A percentile compares a stretch with the other conserved stretches of the same genome.
phyloP scores from a whole-genome alignment of 1,284 basidiomycete species.

The Athelia psychrophila region DNA sequence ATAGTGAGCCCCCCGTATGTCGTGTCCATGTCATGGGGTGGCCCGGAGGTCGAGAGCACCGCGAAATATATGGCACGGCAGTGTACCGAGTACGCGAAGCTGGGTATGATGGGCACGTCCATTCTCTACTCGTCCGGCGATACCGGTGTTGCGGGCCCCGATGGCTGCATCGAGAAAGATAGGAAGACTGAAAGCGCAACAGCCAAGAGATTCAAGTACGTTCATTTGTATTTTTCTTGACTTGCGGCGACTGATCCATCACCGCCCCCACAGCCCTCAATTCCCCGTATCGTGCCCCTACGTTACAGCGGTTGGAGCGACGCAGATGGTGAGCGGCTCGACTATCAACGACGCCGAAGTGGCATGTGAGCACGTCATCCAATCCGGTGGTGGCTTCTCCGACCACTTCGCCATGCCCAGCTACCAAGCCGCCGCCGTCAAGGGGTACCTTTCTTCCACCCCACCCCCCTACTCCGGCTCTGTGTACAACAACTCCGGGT shows the following conservation, averaged over 20 bases:
- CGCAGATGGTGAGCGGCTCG: conserved; percentile 26
- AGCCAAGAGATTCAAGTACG: background rate
- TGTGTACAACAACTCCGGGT: conserved; percentile 20
- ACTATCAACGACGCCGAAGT: conserved; percentile 10
- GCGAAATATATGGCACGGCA: conserved; percentile 45
- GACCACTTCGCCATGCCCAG: conserved; percentile 23
- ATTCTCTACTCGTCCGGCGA: conserved; percentile 38
- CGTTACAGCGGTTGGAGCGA: conserved; percentile 37
- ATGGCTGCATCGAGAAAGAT: conserved; percentile 29
- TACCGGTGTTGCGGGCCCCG: conserved; percentile 36
- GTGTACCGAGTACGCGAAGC: conserved; percentile 54
- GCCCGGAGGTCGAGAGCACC: conserved; percentile 46
- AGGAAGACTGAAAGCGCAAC: background rate
- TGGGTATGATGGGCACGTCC: conserved; percentile 39
- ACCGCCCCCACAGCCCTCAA: conserved; percentile 28
- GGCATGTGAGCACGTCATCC: background rate
- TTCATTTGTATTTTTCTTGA: background rate
- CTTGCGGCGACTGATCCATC: conserved; percentile 11
- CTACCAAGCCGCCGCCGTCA: conserved; percentile 22
- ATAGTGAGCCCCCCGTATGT: conserved; percentile 46
- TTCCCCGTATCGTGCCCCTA: conserved; percentile 41
- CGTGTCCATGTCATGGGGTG: conserved; percentile 54
- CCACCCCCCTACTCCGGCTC: conserved; percentile 17
- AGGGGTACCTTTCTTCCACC: conserved; percentile 7
- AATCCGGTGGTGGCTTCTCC: conserved; percentile 22